These are phyloP conservation scores for Zea mays DNA, from an alignment of 176 grass and related monocot genomes.

Conservation along the genomic window Zm-B73-REFERENCE-NAM-5.0 NC_050103.1:137175501-137176000, in stretches of 20 bases:
- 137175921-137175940: neutral
- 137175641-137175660: neutral
- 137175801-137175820: conserved; percentile 87
- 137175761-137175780: conserved; percentile 97
- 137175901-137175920: conserved; percentile 48
- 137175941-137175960: too few species aligned
- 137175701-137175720: neutral
- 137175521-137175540: neutral
- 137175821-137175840: conserved; percentile 64
- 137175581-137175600: neutral
- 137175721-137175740: neutral
- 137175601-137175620: neutral
- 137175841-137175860: conserved; percentile 57
- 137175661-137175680: neutral
- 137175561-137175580: neutral
- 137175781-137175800: conserved; percentile 69
- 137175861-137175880: conserved; percentile 76
- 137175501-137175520: neutral
- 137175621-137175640: neutral
- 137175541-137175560: neutral
- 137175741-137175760: conserved; percentile 66
- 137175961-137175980: neutral
- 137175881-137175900: conserved; percentile 77
- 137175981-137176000: neutral
- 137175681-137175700: too few species aligned